Conservation (phyloP, 176 grass and related monocot genomes). For the Hsuehochloa calcarea region DNA sequence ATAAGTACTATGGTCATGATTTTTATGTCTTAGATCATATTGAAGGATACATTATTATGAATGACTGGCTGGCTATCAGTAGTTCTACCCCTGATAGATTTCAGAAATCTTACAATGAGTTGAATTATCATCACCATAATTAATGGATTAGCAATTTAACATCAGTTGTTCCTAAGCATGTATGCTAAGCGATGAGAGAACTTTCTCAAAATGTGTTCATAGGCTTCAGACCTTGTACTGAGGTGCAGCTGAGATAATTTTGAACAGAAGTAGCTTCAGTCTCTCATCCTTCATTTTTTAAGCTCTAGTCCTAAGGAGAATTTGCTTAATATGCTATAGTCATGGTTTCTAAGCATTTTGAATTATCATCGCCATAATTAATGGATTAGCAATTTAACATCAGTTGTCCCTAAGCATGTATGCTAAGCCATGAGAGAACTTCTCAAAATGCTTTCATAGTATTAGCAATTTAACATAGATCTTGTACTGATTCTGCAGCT, state of each 20-base stretch:
- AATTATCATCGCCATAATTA: no score
- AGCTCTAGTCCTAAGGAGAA: neutral
- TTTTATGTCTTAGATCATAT: neutral
- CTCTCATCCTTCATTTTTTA: neutral
- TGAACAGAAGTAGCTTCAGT: neutral
- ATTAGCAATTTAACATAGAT: no score
- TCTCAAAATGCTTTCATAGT: no score
- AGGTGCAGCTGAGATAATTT: neutral
- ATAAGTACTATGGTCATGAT: neutral
- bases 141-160: neutral
- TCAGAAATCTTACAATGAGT: neutral
- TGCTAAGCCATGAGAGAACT: neutral
- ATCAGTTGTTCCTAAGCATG: neutral
- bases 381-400: no score
- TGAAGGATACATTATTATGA: neutral
- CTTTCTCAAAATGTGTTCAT: no score
- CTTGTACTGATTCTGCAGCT: neutral
- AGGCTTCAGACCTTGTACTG: neutral
- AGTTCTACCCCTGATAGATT: neutral
- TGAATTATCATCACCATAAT: conserved; percentile 8
- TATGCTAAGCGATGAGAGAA: no score
- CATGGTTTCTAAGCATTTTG: neutral
- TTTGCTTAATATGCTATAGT: neutral
- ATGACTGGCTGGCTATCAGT: neutral
- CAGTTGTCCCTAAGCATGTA: no score